Evolutionary conservation across 176 grass and related monocot species (phyloP).

Genomic region (Oryza meyeriana): DNA sequence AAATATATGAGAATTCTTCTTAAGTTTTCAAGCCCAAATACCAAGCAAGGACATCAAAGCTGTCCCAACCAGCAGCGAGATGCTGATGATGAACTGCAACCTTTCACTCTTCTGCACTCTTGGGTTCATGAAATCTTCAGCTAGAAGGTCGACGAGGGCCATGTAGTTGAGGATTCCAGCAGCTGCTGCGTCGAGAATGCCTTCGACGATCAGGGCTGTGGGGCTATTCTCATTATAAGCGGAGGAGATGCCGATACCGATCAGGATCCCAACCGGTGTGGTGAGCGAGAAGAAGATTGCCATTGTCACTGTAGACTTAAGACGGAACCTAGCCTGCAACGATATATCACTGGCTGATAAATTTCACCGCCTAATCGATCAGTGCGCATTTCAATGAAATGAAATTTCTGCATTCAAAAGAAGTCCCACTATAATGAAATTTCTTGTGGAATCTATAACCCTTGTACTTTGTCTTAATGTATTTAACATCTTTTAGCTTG

Average conservation of each 20-base stretch:
- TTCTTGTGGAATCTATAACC: no score
- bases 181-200: slow-evolving; percentile 29
- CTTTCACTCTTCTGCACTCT: slow-evolving; percentile 48
- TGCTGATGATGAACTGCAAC: slow-evolving; percentile 48
- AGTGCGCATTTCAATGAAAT: no score
- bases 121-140: slow-evolving; percentile 62
- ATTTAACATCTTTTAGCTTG: no score
- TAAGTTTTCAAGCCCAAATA: slow-evolving; percentile 52
- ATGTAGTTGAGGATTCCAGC: slow-evolving; percentile 79
- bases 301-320: slow-evolving; percentile 35
- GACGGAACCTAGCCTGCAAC: slow-evolving; percentile 47
- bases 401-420: no score
- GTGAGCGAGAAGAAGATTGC: slow-evolving; percentile 66
- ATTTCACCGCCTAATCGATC: not conserved
- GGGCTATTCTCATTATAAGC: slow-evolving; percentile 63
- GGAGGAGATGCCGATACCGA: slow-evolving; percentile 69
- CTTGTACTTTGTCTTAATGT: no score
- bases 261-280: slow-evolving; percentile 48
- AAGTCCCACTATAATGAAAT: no score
- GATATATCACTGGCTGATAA: not conserved
- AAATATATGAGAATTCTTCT: no score
- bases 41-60: slow-evolving; percentile 69
- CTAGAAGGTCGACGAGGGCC: slow-evolving; percentile 59
- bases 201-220: slow-evolving; percentile 55
- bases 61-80: slow-evolving; percentile 39